phyloP scores from a whole-genome alignment of 805 yeast species.

The Zygosaccharomyces siamensis region DNA sequence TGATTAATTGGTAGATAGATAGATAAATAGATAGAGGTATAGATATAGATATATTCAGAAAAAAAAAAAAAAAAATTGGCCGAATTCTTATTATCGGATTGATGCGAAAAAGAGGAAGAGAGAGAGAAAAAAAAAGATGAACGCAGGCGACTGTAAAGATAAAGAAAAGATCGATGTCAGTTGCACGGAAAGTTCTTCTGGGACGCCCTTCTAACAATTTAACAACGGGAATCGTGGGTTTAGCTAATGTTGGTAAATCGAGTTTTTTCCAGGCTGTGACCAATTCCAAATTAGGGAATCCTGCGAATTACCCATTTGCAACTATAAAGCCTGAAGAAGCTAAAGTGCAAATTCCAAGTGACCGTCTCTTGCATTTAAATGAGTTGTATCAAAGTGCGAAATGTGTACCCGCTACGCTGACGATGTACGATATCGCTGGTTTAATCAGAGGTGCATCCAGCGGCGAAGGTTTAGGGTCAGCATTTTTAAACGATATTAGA shows the following conservation, averaged over 20 bases:
- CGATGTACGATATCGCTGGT: conserved; percentile 78
- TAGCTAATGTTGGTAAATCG: conserved; percentile 92
- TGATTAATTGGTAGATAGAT: not conserved
- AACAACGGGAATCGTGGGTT: conserved; percentile 87
- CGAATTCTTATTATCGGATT: not conserved
- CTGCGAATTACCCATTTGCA: conserved; percentile 97
- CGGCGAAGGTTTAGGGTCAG: conserved; percentile 82
- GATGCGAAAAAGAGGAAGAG: not conserved
- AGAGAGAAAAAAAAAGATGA: not conserved
- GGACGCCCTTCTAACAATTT: conserved; percentile 74
- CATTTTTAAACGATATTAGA: conserved; percentile 70
- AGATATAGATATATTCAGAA: too few relatives aligned
- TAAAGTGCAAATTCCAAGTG: conserved; percentile 63
- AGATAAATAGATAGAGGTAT: not conserved
- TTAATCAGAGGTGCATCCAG: conserved; percentile 75
- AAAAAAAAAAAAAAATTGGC: too few relatives aligned
- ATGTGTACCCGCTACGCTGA: conserved; percentile 62
- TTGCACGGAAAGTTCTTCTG: conserved; percentile 52
- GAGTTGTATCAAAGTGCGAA: conserved; percentile 56
- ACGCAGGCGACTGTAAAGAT: not conserved
- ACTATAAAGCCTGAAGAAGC: conserved; percentile 80
- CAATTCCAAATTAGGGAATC: conserved; percentile 85
- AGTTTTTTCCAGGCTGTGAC: conserved; percentile 97
- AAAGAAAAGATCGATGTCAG: conserved; percentile 28
- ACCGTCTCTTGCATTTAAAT: conserved; percentile 51